A percentile compares a stretch with the other conserved stretches of the same genome.
Conservation (phyloP, 805 yeast genomes). For the Candida berthetii region DNA sequence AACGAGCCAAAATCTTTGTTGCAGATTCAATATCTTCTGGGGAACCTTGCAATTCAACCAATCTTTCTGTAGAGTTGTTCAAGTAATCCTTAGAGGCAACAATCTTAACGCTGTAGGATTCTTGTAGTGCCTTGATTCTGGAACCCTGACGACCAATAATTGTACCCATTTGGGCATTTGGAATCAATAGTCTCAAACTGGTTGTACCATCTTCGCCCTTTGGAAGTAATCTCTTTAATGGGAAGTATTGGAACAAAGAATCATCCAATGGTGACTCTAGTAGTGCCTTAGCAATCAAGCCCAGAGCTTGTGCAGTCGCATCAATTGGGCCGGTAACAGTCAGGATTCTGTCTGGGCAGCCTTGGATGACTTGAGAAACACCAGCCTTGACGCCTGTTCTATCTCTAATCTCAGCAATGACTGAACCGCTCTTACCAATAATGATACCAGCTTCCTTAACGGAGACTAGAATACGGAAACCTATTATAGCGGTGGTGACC, state of each 20-base stretch:
- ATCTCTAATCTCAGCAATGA: constrained; percentile 70
- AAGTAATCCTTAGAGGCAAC: constrained; percentile 83
- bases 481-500: constrained; percentile 19
- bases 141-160: constrained; percentile 81
- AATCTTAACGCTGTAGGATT: constrained; percentile 63
- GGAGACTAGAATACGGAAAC: constrained; percentile 53
- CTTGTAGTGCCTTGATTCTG: constrained; percentile 75
- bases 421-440: constrained; percentile 79
- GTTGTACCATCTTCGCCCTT: constrained; percentile 46
- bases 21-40: constrained; percentile 57
- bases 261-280: constrained; percentile 34
- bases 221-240: constrained; percentile 51
- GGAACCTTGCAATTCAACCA: constrained; percentile 82
- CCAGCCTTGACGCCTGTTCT: constrained; percentile 80
- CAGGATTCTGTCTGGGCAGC: constrained; percentile 77
- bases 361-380: constrained; percentile 72
- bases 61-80: constrained; percentile 76
- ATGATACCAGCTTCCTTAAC: constrained; percentile 87
- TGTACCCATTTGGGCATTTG: constrained; percentile 85
- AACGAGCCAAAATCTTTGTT: constrained; percentile 54
- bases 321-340: constrained; percentile 73
- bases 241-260: constrained; percentile 44
- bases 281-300: constrained; percentile 62
- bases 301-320: constrained; percentile 62
- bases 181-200: constrained; percentile 63